Percentiles rank a stretch among this genome's conserved stretches.
Evolutionary conservation across 176 grass and related monocot genomes (phyloP).

Genomic region (Paspalum notatum): DNA sequence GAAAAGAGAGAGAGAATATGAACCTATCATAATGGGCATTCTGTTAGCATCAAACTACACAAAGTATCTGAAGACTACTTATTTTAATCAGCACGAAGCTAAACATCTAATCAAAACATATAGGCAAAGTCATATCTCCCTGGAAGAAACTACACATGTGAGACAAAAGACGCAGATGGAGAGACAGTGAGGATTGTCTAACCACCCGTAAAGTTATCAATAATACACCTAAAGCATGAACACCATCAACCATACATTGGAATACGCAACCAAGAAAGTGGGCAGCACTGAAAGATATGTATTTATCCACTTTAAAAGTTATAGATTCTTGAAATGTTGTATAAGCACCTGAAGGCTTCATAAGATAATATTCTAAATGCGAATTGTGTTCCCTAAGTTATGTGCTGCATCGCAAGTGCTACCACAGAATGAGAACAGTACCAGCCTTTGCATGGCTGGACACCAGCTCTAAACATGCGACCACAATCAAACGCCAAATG

Average conservation of each 20-base stretch:
- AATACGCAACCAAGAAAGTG: slow-evolving; percentile 30
- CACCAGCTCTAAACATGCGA: not conserved
- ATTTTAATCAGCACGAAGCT: not conserved
- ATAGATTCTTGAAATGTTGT: slow-evolving; percentile 5
- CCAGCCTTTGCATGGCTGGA: not conserved
- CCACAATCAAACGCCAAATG: slow-evolving; percentile 24
- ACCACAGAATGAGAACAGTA: not conserved
- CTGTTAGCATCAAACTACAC: not conserved
- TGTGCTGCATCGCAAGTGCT: not conserved
- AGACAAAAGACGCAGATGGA: slow-evolving; percentile 29
- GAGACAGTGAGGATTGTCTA: slow-evolving; percentile 29
- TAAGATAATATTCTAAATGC: not conserved
- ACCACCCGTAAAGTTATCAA: slow-evolving; percentile 45
- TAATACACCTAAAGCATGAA: slow-evolving; percentile 42
- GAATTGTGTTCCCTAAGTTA: slow-evolving; percentile 4
- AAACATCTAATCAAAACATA: slow-evolving; percentile 12
- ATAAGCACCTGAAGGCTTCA: slow-evolving; percentile 23
- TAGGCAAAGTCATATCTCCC: not conserved
- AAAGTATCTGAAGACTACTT: slow-evolving; percentile 23
- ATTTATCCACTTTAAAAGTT: slow-evolving; percentile 38
- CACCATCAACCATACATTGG: slow-evolving; percentile 5
- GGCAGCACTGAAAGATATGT: not conserved
- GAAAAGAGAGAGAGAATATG: not conserved
- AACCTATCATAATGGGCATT: not conserved
- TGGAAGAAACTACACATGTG: slow-evolving; percentile 25